Evolutionary conservation across 2,329 filamentous ascomycete genomes (phyloP), one percentile per base, ranked within the genome.

Genomic region (Aspergillus tanneri): DNA sequence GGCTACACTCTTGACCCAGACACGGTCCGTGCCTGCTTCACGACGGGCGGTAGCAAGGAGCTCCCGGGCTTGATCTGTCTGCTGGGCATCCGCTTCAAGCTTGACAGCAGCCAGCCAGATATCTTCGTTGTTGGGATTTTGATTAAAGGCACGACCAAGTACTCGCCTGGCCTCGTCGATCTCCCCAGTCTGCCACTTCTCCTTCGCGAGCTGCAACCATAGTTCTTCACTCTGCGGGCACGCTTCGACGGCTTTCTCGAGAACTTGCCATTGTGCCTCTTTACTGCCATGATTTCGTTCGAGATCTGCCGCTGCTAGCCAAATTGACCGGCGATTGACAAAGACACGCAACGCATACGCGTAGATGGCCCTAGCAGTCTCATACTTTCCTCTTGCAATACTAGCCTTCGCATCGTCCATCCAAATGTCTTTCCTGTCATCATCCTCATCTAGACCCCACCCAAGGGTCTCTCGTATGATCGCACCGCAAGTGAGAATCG

Each of bases 41-140:
- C 88, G 83, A 46, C 93, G 84, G 18, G 93, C 93, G 10, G 87
- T 87, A 44, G 84, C 82, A 30, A 99, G 80, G 19, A 99, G 82
- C 52, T 87, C 82, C 36, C 91, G 80, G 1, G 93, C 93, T 64
- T 93, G 84, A 28, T 90, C 87, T 32, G 83, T 85, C 61, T 95
- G 84, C 35, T 85, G 82, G 52, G 90, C 92, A 63, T 97, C 91
- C 1, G 93, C 90, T 71, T 99, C 93, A 23, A 99, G 83, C 69
- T 96, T 95, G 56, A 99, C 93, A 37, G 93, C 93, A 12, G 91
- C 88, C 39, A 96, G 84, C 87, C 93, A 99, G 57, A 99, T 96
- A 67, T 97, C 90, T 70, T 99, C 93, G 72, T 96, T 96, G 68
- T 95, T 91, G 1, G 90, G 90, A 61, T 97, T 95, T 66, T 96